These are phyloP conservation scores for Microbotryum violaceum DNA, from an alignment of 1,284 basidiomycete genomes.

Conservation along the genomic window DNA sequence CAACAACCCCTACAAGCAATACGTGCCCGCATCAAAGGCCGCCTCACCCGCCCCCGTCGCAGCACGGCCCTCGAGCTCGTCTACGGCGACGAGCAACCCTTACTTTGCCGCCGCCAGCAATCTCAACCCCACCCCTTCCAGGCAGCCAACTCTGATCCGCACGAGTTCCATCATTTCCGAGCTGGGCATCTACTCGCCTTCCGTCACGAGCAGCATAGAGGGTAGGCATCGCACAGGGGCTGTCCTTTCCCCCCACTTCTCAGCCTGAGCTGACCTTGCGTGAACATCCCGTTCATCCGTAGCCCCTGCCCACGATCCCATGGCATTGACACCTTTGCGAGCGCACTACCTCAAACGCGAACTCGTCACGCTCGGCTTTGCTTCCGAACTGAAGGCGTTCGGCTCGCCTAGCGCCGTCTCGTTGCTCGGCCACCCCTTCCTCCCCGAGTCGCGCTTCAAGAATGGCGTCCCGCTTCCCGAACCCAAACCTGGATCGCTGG, in stretches of 20 bases:
- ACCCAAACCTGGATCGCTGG: constrained; percentile 9
- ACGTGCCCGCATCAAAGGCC: no score
- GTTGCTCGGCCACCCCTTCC: constrained; percentile 77
- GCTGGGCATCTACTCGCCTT: constrained; percentile 21
- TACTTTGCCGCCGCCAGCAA: no score
- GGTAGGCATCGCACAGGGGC: neutral
- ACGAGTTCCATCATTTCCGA: constrained; percentile 16
- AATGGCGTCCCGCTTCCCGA: constrained; percentile 24
- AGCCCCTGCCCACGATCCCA: constrained; percentile 3
- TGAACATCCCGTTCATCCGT: neutral
- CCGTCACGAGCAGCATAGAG: constrained; percentile 9
- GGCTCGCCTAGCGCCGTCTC: constrained; percentile 65
- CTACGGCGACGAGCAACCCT: no score
- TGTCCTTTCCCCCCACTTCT: neutral
- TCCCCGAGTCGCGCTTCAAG: constrained; percentile 43
- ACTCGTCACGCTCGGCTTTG: constrained; percentile 78
- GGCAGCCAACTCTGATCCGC: constrained; percentile 4
- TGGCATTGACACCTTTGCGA: constrained; percentile 62
- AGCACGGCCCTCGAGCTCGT: no score
- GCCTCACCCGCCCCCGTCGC: no score
- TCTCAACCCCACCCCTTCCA: neutral
- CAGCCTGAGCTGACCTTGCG: neutral
- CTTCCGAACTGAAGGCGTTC: constrained; percentile 63
- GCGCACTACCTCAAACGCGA: constrained; percentile 94
- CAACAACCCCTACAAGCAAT: no score